Base-by-base conservation (phyloP, 2,329 filamentous ascomycete genomes). In the Neonectria ditissima region DNA sequence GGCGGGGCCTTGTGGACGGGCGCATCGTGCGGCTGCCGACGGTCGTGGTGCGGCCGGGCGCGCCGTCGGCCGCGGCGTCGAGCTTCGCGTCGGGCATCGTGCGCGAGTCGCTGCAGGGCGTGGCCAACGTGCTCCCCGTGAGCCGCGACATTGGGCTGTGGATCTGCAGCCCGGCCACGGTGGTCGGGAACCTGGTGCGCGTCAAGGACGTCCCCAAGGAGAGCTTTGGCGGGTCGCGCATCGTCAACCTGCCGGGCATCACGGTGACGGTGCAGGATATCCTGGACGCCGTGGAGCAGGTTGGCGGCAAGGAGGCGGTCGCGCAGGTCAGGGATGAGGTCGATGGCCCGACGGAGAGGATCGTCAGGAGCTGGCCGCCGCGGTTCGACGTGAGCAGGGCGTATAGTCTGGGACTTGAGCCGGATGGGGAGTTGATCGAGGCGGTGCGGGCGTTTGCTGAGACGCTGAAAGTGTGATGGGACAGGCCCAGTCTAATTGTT, bases 81-180 rank as follows among this genome's bases (percentile, higher is more conserved):
- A 87, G 84, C 0, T 90, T 90, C 68, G 81, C 87, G 1, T 87
- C 81, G 3, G 88, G 87, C 0, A 89, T 91, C 69, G 86, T 90
- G 45, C 80, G 88, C 3, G 88, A 90, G 50, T 80, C 84, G 6
- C 76, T 84, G 8, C 67, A 73, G 16, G 86, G 85, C 13, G 74
- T 80, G 43, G 76, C 80, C n/a, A 84, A 80, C 32, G 68, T 81
- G 0, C 79, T 87, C 1, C 82, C 86, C 2, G 78, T 84, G 30
- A 77, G 82, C 14, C 73, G 77, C 45, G 77, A 81, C 13, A 83
- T 84, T 65, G 74, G 77, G 11, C 82, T 82, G 13, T 86, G 84
- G 83, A 75, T 87, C 9, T 86, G 84, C 69, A 85, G 83, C 48
- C 84, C 84, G 0, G 80, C 78, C 30, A 85, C 80, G 0, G 76